phyloP scores from a whole-genome alignment of 1,139 yeast genomes.

The Pichia sp. region DNA sequence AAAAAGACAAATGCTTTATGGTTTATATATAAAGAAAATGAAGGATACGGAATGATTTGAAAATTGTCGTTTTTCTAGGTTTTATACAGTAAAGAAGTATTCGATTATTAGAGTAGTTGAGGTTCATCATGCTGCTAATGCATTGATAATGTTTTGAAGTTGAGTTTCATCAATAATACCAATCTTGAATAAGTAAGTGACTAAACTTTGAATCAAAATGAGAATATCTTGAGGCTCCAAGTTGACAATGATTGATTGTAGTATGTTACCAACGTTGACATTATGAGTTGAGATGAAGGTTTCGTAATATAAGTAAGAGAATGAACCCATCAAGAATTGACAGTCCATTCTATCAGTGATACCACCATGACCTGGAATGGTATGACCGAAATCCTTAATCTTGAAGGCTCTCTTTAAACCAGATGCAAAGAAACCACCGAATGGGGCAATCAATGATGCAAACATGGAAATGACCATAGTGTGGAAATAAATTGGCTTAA shows the following conservation, averaged over 20 bases:
- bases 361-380: slow-evolving; percentile 98
- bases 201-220: slow-evolving; percentile 59
- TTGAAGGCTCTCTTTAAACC: slow-evolving; percentile 98
- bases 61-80: too few relatives aligned
- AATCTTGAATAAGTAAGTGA: slow-evolving; percentile 59
- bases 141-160: slow-evolving; percentile 29
- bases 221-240: slow-evolving; percentile 66
- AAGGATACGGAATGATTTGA: too few relatives aligned
- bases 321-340: slow-evolving; percentile 97
- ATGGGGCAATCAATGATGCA: slow-evolving; percentile 97
- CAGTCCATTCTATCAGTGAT: slow-evolving; percentile 97
- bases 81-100: too few relatives aligned
- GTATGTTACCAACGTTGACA: slow-evolving; percentile 66
- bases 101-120: too few relatives aligned
- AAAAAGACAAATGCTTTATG: too few relatives aligned
- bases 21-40: too few relatives aligned
- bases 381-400: slow-evolving; percentile 89
- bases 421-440: slow-evolving; percentile 97
- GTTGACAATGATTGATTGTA: slow-evolving; percentile 75
- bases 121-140: not conserved
- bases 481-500: slow-evolving; percentile 90
- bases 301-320: slow-evolving; percentile 88
- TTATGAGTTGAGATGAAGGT: slow-evolving; percentile 80
- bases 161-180: slow-evolving; percentile 44
- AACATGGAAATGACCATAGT: slow-evolving; percentile 84